These are phyloP conservation scores for Colletotrichum sp. DNA, from an alignment of 2,329 filamentous ascomycete genomes.

Conservation along the genomic window DNA sequence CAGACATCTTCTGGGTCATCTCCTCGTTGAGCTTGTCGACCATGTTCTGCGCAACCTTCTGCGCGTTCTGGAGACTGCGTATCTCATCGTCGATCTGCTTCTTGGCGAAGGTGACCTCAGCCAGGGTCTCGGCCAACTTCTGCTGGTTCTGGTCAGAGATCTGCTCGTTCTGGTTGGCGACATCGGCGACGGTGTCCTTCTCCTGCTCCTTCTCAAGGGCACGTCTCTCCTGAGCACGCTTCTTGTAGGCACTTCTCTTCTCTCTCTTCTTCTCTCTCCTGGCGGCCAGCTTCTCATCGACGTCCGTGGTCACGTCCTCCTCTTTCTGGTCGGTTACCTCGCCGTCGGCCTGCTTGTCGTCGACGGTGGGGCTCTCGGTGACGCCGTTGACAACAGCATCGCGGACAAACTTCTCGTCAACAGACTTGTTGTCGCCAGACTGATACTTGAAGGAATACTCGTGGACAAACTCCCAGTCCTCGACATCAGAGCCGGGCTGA, in stretches of 20 bases:
- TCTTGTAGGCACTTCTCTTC: not conserved
- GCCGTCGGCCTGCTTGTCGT: not conserved
- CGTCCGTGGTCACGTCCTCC: not conserved
- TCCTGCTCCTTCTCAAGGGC: not conserved
- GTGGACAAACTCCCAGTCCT: not conserved
- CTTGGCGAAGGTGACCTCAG: not conserved
- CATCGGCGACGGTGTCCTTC: not conserved
- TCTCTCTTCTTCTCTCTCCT: not conserved
- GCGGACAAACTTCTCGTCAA: not conserved
- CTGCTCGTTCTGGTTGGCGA: not conserved
- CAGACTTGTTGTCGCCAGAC: not conserved
- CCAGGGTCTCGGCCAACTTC: not conserved
- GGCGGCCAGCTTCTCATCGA: not conserved
- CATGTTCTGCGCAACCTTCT: not conserved
- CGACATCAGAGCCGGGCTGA: not conserved
- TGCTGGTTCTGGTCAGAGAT: not conserved
- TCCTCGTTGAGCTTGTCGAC: not conserved
- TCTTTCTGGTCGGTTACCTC: not conserved
- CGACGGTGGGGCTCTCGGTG: not conserved
- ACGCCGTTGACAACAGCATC: not conserved
- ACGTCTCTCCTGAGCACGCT: not conserved
- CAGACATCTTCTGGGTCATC: not conserved
- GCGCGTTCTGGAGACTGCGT: not conserved
- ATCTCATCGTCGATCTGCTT: not conserved
- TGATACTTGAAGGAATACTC: not conserved